Evolutionary conservation across 176 grass and related monocot species (phyloP).

Genomic region (Metroxylon sagu): DNA sequence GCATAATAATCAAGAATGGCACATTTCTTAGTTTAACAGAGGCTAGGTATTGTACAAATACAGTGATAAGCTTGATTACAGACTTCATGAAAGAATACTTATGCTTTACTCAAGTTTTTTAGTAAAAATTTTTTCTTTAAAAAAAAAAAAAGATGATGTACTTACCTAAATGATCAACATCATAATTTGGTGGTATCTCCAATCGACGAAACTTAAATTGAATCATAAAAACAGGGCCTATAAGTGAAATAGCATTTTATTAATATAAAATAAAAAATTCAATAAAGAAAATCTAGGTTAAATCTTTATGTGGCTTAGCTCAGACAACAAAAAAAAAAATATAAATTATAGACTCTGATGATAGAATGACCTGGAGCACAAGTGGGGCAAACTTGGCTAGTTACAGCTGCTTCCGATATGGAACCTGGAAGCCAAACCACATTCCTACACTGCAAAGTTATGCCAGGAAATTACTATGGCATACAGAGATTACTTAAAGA

Average conservation of each 20-base stretch:
- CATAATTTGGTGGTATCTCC: slow-evolving; percentile 92
- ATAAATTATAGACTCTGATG: not conserved
- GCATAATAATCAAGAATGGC: too few species aligned
- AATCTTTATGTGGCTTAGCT: not conserved
- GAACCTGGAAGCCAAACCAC: slow-evolving; percentile 92
- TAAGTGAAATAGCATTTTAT: not conserved
- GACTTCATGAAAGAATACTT: not conserved
- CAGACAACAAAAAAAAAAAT: not conserved
- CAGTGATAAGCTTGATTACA: not conserved
- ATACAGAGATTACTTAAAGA: slow-evolving; percentile 1
- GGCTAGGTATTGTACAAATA: not conserved
- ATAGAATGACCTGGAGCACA: slow-evolving; percentile 61
- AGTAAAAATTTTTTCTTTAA: too few species aligned
- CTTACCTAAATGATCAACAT: slow-evolving; percentile 84
- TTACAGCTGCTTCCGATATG: slow-evolving; percentile 67
- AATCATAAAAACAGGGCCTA: slow-evolving; percentile 68
- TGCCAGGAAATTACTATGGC: not conserved
- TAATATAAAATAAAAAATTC: too few species aligned
- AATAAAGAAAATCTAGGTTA: too few species aligned
- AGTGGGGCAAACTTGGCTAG: slow-evolving; percentile 61
- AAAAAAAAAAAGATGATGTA: not conserved
- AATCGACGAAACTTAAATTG: slow-evolving; percentile 72
- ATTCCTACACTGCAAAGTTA: slow-evolving; percentile 74
- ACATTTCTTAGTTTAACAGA: too few species aligned
- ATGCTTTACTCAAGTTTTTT: too few species aligned